Evolutionary conservation across 1,284 basidiomycete genomes (phyloP), one percentile per base, ranked within the genome.

Genomic region (Neolentinus lepideus): DNA sequence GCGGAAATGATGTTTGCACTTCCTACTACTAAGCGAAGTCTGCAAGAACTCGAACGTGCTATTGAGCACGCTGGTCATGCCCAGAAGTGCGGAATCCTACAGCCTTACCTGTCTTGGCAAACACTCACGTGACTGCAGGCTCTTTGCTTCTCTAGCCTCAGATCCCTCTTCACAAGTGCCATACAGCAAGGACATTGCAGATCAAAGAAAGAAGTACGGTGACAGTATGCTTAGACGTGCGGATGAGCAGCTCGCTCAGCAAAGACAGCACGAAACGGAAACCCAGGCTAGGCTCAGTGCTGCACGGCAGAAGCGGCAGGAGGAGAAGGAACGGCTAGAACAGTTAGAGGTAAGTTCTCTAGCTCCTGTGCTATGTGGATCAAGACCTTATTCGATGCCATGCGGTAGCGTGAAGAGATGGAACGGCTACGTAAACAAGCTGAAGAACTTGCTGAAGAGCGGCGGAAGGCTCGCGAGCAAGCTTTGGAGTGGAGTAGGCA

Each of bases 141-240:
- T 94, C 4, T 97, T 96, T 71, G 86, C 82, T 9, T 83, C 87
- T 0, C 76, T 98, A 10, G 90, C 91, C 0, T 79, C 80, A 12
- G 91, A 94, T 63, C 79, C 79, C 57, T 80, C 85, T 0, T 68
- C 79, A 0, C 73, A 78, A 43, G 76, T 94, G n/a, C 91, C 92
- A 0, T 98, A 96, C 69, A 90, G 79, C 62, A 77, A 80, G 6
- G 92, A 95, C 52, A 80, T 96, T 51, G 92, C 93, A 0, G 88
- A 94, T 63, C 90, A 96, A 63, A 83, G 94, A 56, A 79, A 85
- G 46, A 88, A 89, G 66, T 97, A 96, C 63, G 92, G 93, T 25
- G 88, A 92, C 57, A 87, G 81, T 65, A 83, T 97, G 75, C 69
- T 95, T 52, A 78, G 88, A 54, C 84, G 84, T 57, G 86, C 84